Evolutionary conservation across 2,329 filamentous ascomycete genomes (phyloP), one percentile per base, ranked within the genome.

Genomic region (Phyllosticta capitalensis): DNA sequence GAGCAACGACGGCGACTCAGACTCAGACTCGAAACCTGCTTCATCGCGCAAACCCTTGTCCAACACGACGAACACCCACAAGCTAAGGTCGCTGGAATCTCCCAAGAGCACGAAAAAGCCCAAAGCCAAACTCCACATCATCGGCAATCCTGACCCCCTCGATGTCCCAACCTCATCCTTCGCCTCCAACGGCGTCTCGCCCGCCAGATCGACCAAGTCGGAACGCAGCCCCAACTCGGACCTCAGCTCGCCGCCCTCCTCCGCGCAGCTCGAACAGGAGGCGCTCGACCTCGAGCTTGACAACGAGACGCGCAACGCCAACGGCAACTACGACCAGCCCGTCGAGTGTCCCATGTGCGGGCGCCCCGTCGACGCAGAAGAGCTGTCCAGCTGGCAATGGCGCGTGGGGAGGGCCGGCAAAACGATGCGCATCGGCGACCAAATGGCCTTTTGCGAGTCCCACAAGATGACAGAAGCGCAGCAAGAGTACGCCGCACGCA

Each of bases 361-460:
- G 9, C 22, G 24, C 3, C 33, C 51, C 1, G 59, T 61, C 3
- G 59, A 61, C 21, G 33, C 50, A 2, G 2, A 51, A 9, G 12
- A 58, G 2, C 50, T 61, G 2, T 33, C 50, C 19, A 20, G 22
- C 22, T 61, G 58, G 58, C 38, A 51, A 20, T 30, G 54, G 20
- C 38, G 38, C 38, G 38, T 45, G 14, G 38, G 14, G 9, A 5
- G 30, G 30, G 30, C 5, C 14, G 6, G 38, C 12, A 21, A 12
- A 17, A 49, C 74, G 17, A 76, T 86, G 73, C 81, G 76, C 30
- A 79, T 87, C 38, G 76, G 77, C 30, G 76, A 81, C 65, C 84
- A 89, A 60, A 65, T 66, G 14, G 57, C 65, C 9, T 76, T 75
- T 61, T 76, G 74, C 64, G 65, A 65, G 26, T 56, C 66, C 1